These are phyloP conservation scores for Solanum gandarillasii DNA, from an alignment of 257 asterid genomes.

Conservation along the genomic window DNA sequence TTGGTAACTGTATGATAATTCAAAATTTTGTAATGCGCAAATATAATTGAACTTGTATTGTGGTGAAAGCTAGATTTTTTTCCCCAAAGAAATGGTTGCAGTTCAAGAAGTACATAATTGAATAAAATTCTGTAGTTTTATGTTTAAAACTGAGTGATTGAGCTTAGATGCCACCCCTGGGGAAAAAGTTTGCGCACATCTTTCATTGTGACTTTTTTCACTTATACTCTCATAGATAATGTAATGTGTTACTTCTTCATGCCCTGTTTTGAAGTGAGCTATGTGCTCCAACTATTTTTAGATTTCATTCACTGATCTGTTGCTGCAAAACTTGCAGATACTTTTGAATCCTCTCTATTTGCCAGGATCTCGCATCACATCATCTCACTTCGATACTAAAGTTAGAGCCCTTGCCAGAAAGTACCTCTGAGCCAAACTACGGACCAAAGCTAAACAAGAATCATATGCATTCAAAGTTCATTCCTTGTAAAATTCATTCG, in stretches of 20 bases:
- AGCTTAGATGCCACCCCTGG: neutral
- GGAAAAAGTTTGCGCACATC: neutral
- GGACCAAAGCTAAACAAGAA: neutral
- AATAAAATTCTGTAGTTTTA: neutral
- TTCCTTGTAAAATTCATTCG: neutral
- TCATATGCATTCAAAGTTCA: neutral
- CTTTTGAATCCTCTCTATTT: slow-evolving; percentile 92
- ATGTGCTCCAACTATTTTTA: neutral
- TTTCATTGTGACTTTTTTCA: neutral
- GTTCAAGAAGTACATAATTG: neutral
- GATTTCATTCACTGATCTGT: neutral
- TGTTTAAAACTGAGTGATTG: neutral
- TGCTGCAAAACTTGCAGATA: slow-evolving; percentile 40
- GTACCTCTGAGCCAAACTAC: slow-evolving; percentile 39
- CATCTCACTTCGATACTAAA: slow-evolving; percentile 96
- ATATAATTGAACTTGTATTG: neutral
- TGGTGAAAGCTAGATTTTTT: neutral
- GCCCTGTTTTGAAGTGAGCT: neutral
- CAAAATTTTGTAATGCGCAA: neutral
- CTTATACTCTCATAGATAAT: neutral
- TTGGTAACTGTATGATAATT: neutral
- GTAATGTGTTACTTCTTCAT: neutral
- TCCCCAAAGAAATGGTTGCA: neutral
- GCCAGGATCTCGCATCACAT: slow-evolving; percentile 89
- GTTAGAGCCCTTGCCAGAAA: slow-evolving; percentile 92